These are phyloP conservation scores for Neurospora sp. DNA, from an alignment of 495 filamentous ascomycete species.

Conservation along the genomic window DNA sequence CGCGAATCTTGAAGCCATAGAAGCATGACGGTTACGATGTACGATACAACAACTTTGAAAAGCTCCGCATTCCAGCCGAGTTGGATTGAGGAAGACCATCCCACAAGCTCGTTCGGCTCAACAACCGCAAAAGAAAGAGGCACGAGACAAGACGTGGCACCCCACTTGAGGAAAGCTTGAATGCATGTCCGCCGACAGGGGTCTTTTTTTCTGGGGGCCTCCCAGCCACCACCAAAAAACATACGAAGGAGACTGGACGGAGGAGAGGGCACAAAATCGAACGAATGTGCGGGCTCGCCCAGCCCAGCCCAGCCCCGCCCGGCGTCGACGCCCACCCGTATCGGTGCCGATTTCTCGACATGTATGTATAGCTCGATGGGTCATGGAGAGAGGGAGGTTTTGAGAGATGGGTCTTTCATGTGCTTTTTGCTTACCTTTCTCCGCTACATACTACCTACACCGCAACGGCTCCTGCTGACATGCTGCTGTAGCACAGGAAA, in stretches of 20 bases:
- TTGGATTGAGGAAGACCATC: neutral
- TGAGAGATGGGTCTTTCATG: neutral
- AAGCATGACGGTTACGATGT: too few relatives aligned
- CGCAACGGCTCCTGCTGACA: neutral
- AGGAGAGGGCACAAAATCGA: too few relatives aligned
- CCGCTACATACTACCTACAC: neutral
- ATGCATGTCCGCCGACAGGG: neutral
- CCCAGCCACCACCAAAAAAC: neutral
- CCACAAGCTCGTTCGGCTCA: neutral
- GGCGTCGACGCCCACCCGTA: neutral
- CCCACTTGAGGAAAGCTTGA: neutral
- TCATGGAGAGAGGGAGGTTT: neutral
- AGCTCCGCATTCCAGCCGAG: neutral
- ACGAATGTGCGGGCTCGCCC: neutral
- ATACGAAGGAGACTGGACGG: too few relatives aligned
- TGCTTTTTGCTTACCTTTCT: neutral
- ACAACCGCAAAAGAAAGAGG: neutral
- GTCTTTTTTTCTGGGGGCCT: neutral
- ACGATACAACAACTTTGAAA: neutral
- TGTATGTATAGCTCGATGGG: neutral
- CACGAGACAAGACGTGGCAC: neutral
- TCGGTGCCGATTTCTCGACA: neutral
- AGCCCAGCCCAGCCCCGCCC: neutral
- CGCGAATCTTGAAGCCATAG: neutral
- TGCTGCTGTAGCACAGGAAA: neutral